Evolutionary conservation across 371 early-diverging fungal genomes (phyloP).

Genomic region (Umbelopsis sp.): DNA sequence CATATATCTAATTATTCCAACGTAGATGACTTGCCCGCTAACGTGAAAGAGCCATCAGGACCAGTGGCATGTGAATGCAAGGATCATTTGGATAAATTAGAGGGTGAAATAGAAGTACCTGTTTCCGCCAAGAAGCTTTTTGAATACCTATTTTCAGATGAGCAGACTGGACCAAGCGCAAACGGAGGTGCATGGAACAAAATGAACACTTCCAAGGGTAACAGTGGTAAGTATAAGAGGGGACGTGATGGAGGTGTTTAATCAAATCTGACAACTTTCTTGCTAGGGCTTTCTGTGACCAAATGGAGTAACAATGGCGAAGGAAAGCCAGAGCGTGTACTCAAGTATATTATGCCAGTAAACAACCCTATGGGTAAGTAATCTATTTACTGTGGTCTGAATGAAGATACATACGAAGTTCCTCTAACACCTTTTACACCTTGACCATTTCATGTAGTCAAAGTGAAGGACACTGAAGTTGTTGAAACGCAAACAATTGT

Average conservation of each 20-base stretch:
- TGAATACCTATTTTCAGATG: conserved; percentile 59
- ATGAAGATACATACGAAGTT: conserved; percentile 6
- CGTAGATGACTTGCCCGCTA: conserved; percentile 41
- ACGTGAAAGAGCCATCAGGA: conserved; percentile 49
- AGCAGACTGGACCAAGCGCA: conserved; percentile 33
- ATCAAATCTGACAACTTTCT: not conserved
- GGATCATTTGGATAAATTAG: conserved; percentile 68
- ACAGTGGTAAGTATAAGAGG: conserved; percentile 40
- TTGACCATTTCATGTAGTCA: conserved; percentile 29
- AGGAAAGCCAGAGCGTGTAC: conserved; percentile 39
- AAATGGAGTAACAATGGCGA: conserved; percentile 38
- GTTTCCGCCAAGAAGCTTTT: conserved; percentile 66
- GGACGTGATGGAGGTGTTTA: not conserved
- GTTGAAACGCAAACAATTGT: conserved; percentile 55
- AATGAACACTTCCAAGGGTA: conserved; percentile 48
- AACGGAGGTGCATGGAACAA: conserved; percentile 50
- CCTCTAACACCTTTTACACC: not conserved
- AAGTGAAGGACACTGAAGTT: conserved; percentile 62
- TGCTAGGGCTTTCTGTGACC: conserved; percentile 45
- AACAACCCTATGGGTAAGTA: conserved; percentile 54
- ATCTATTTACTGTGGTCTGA: not conserved
- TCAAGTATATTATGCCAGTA: conserved; percentile 60
- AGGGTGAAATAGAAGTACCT: conserved; percentile 55
- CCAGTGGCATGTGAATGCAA: conserved; percentile 66
- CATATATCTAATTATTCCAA: not conserved